Percentiles rank a stretch among this genome's conserved stretches.
phyloP scores from a whole-genome alignment of 306 rosid species.

The Begonia fuchsioides region DNA sequence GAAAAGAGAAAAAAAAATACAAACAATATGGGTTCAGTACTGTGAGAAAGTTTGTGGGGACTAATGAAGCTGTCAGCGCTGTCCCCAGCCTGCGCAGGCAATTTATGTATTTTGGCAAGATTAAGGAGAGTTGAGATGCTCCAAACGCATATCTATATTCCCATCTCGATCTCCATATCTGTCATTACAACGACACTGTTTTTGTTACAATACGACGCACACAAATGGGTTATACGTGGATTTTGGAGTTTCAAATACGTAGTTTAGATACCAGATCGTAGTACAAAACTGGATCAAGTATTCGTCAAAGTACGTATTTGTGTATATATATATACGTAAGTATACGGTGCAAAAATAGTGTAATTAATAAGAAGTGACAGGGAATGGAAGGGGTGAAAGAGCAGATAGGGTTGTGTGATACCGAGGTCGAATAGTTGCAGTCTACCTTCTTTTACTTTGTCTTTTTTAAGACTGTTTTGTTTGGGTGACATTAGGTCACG shows the following conservation, averaged over 20 bases:
- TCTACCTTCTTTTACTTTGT: constrained; percentile 36
- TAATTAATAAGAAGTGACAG: neutral
- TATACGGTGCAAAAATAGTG: no score
- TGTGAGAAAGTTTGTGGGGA: constrained; percentile 10
- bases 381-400: constrained; percentile 5
- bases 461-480: constrained; percentile 23
- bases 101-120: constrained; percentile 13
- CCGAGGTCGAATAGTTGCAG: constrained; percentile 27
- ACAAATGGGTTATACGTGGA: no score
- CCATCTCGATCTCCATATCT: no score
- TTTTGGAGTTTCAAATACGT: no score
- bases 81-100: constrained; percentile 14
- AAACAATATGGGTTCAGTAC: neutral
- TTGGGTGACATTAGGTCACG: constrained; percentile 30
- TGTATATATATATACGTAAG: no score
- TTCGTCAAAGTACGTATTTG: no score
- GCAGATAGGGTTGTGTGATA: constrained; percentile 26
- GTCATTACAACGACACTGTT: no score
- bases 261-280: no score
- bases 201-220: no score
- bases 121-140: neutral
- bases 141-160: neutral
- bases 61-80: constrained; percentile 16
- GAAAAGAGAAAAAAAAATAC: neutral
- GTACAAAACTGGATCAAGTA: no score